Conservation (phyloP, 768 basidiomycete genomes). For the Leccinum disarticulatum region DNA sequence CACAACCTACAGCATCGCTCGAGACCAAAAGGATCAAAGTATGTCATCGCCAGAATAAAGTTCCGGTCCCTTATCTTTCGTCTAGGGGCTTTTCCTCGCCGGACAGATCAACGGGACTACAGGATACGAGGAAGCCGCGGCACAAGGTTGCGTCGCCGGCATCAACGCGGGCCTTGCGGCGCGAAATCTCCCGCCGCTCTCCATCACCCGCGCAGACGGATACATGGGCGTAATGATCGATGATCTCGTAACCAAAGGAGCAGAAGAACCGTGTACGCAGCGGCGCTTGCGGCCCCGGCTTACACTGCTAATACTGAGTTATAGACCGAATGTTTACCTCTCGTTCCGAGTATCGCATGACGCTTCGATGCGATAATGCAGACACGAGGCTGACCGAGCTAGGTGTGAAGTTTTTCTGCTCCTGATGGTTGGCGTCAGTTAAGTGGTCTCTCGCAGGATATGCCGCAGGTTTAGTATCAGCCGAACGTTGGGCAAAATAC, state of each 20-base stretch:
- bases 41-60: neutral
- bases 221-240: conserved; percentile 92
- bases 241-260: conserved; percentile 84
- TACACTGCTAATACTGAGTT: conserved; percentile 7
- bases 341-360: conserved; percentile 87
- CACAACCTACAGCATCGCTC: conserved; percentile 55
- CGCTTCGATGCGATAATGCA: conserved; percentile 85
- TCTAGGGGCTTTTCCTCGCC: conserved; percentile 78
- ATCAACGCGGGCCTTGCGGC: conserved; percentile 83
- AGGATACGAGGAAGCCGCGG: conserved; percentile 93
- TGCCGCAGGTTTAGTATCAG: conserved; percentile 41
- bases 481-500: conserved; percentile 45
- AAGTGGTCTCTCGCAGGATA: conserved; percentile 32
- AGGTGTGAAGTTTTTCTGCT: conserved; percentile 40
- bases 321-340: conserved; percentile 95
- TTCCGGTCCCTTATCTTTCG: neutral
- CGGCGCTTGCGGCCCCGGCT: neutral
- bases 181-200: conserved; percentile 50
- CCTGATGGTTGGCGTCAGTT: neutral
- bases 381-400: conserved; percentile 79
- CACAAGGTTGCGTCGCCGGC: conserved; percentile 85
- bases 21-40: conserved; percentile 85
- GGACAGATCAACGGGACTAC: conserved; percentile 94
- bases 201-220: conserved; percentile 80
- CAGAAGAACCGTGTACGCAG: conserved; percentile 81